Conservation (phyloP, 352 stramenopile genomes). For the Globisporangium carolinianum region DNA sequence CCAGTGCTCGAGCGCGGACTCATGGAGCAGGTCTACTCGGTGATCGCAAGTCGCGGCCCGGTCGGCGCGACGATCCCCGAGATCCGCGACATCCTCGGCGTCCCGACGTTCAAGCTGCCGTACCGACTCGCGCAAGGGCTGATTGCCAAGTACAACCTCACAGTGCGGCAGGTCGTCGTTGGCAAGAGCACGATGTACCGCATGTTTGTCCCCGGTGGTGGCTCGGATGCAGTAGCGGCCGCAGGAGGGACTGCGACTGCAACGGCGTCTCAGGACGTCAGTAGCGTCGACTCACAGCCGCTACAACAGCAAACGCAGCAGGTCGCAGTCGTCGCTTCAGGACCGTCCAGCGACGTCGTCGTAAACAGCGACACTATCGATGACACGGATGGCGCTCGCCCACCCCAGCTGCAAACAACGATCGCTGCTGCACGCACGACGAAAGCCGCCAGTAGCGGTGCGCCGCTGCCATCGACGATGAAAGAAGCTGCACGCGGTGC, state of each 20-base stretch:
- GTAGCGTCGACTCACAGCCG: not conserved
- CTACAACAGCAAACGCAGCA: not conserved
- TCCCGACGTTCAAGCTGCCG: slow-evolving; percentile 78
- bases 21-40: slow-evolving; percentile 73
- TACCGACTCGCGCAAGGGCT: slow-evolving; percentile 75
- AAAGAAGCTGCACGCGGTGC: slow-evolving; percentile 41
- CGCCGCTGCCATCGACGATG: slow-evolving; percentile 44
- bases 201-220: slow-evolving; percentile 47
- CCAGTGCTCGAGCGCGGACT: slow-evolving; percentile 66
- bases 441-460: not conserved
- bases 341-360: not conserved
- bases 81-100: slow-evolving; percentile 64
- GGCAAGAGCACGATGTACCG: slow-evolving; percentile 83
- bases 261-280: no score
- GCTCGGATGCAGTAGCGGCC: no score
- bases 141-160: slow-evolving; percentile 76
- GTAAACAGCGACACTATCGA: not conserved
- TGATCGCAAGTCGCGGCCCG: slow-evolving; percentile 41
- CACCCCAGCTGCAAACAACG: not conserved
- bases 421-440: not conserved
- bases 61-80: slow-evolving; percentile 70
- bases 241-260: no score
- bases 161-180: slow-evolving; percentile 67
- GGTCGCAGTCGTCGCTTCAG: no score
- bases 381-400: no score